Percentiles rank a stretch among this genome's conserved stretches.
Conservation (phyloP, 1,284 basidiomycete species). For the Meripilus lineatus region DNA sequence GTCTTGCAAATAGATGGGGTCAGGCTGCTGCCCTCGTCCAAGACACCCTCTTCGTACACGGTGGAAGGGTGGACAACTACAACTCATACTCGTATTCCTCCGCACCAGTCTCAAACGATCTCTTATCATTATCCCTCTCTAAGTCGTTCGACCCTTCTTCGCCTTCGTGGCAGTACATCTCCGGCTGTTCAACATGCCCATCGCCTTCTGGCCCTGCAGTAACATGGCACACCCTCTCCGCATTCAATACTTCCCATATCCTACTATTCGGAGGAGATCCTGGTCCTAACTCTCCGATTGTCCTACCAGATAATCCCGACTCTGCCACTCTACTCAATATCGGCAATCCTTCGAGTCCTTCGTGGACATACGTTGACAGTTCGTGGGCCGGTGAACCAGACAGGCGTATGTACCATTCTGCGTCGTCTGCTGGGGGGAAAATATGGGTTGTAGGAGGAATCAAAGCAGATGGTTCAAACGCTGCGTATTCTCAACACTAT, state of each 20-base stretch:
- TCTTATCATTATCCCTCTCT: constrained; percentile 65
- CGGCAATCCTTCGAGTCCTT: constrained; percentile 30
- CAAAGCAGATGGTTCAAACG: constrained; percentile 69
- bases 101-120: constrained; percentile 67
- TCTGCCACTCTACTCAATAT: constrained; percentile 58
- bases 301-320: constrained; percentile 50
- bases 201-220: constrained; percentile 52
- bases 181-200: constrained; percentile 39
- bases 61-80: constrained; percentile 71
- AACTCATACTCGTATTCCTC: constrained; percentile 68
- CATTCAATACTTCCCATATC: constrained; percentile 47
- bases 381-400: constrained; percentile 66
- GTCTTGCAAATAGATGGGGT: constrained; percentile 83
- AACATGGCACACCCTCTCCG: constrained; percentile 78
- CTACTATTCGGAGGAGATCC: constrained; percentile 76
- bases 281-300: constrained; percentile 50
- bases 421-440: constrained; percentile 41
- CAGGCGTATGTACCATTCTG: constrained; percentile 69
- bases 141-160: constrained; percentile 49
- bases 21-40: constrained; percentile 63
- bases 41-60: constrained; percentile 65
- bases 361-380: constrained; percentile 43
- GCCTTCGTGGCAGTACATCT: constrained; percentile 64
- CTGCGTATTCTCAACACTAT: constrained; percentile 59
- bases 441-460: constrained; percentile 74